Evolutionary conservation across 345 rosid genomes (phyloP).

Genomic region (Arabidopsis thaliana): TAIR10.1 NC_003076.8:25260001-25260500

Average conservation of each 20-base stretch:
- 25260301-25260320: not conserved
- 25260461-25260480: not conserved
- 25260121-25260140: not conserved
- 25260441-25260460: not conserved
- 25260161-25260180: not conserved
- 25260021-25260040: not conserved
- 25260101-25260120: slow-evolving; percentile 1
- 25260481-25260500: not conserved
- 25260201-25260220: not conserved
- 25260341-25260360: not conserved
- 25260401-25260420: not conserved
- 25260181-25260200: not conserved
- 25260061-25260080: no score
- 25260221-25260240: not conserved
- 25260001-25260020: not conserved
- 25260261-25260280: no score
- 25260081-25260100: not conserved
- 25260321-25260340: not conserved
- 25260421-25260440: not conserved
- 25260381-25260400: not conserved
- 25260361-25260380: not conserved
- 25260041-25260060: not conserved
- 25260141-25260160: not conserved
- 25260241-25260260: no score
- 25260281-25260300: no score